Percentiles rank a stretch among this genome's conserved stretches.
phyloP scores from a whole-genome alignment of 805 yeast species.

The Cyberlindnera petersonii region DNA sequence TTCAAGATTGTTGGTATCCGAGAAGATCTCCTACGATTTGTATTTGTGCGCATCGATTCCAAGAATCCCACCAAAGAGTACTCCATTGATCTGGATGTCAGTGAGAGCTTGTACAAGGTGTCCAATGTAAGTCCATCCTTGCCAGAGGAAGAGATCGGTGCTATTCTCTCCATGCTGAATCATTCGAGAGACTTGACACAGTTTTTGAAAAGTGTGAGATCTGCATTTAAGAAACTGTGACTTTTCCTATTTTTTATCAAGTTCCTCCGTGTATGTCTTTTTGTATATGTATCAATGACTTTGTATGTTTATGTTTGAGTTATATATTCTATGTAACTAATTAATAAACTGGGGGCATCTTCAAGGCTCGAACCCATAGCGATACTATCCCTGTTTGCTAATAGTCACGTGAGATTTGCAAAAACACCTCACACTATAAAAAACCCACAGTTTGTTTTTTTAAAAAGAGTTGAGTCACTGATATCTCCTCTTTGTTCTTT shows the following conservation, averaged over 20 bases:
- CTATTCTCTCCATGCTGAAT: constrained; percentile 16
- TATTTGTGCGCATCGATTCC: constrained; percentile 46
- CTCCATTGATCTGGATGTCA: constrained; percentile 42
- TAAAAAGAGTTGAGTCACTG: constrained; percentile 1
- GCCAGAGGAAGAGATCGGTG: constrained; percentile 20
- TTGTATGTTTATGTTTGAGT: background rate
- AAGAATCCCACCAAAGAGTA: constrained; percentile 39
- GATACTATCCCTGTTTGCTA: no score
- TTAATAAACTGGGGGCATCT: background rate
- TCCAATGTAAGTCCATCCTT: constrained; percentile 38
- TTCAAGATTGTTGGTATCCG: constrained; percentile 47
- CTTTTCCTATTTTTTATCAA: background rate
- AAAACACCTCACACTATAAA: no score
- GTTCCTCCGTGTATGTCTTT: background rate
- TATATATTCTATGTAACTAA: background rate
- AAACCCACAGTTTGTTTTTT: no score
- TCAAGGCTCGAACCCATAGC: constrained; percentile 6
- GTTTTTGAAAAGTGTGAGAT: constrained; percentile 23
- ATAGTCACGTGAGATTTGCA: no score
- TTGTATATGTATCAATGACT: background rate
- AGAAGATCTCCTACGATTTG: constrained; percentile 44
- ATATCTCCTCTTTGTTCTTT: no score
- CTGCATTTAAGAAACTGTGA: constrained; percentile 18
- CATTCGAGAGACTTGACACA: constrained; percentile 19
- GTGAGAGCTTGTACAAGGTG: constrained; percentile 38